Evolutionary conservation across 31 red algal genomes (phyloP).

Genomic region (Endocladia muricata): DNA sequence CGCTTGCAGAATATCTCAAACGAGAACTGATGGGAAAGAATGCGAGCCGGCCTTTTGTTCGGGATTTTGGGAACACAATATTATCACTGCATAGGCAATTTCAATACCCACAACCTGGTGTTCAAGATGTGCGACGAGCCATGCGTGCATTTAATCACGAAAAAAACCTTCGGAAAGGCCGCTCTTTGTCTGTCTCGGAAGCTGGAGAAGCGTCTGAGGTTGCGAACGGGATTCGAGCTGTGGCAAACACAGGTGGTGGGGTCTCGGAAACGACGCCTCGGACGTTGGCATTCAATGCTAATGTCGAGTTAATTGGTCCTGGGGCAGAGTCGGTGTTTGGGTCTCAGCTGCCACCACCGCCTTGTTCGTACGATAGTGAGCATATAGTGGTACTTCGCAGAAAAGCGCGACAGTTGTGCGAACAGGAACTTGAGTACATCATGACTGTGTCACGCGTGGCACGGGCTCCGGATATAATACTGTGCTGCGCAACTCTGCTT

Average conservation of each 20-base stretch:
- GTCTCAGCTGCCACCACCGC: conserved; percentile 53
- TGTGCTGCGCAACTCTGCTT: conserved; percentile 71
- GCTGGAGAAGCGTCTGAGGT: background rate
- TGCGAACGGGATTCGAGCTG: background rate
- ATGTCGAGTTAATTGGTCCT: conserved; percentile 17
- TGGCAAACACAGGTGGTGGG: background rate
- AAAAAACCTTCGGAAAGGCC: conserved; percentile 14
- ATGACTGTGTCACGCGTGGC: conserved; percentile 58
- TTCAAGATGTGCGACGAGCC: conserved; percentile 51
- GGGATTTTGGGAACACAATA: conserved; percentile 62
- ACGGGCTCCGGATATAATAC: conserved; percentile 52
- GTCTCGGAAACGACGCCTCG: background rate
- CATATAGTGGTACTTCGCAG: conserved; percentile 32
- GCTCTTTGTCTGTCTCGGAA: conserved; percentile 1
- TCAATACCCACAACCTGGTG: conserved; percentile 59
- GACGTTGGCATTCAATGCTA: conserved; percentile 30
- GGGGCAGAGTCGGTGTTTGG: conserved; percentile 37
- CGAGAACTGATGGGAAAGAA: conserved; percentile 63
- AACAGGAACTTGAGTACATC: conserved; percentile 61
- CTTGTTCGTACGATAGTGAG: conserved; percentile 48
- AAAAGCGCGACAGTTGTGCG: conserved; percentile 56
- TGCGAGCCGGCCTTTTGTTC: conserved; percentile 49
- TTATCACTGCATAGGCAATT: conserved; percentile 72
- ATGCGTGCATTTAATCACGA: conserved; percentile 56
- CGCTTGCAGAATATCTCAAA: conserved; percentile 73